Evolutionary conservation across 176 grass and related monocot species (phyloP).

Genomic region (Thalia dealbata): DNA sequence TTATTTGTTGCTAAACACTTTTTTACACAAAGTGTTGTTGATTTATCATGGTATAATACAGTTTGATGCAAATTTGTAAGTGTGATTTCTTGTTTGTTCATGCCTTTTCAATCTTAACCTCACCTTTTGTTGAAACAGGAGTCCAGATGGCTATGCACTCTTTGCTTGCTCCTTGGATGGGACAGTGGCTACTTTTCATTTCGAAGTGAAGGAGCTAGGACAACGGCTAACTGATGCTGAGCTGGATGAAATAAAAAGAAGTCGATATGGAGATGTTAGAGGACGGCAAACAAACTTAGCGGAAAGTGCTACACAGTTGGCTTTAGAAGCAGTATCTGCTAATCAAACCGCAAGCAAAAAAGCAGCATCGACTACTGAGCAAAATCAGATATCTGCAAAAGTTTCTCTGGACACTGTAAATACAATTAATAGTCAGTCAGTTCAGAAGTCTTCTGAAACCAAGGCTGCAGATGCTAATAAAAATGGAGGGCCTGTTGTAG

Average conservation of each 20-base stretch:
- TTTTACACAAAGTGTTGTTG: slow-evolving; percentile 93
- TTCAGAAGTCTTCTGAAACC: slow-evolving; percentile 54
- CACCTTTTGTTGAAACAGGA: slow-evolving; percentile 38
- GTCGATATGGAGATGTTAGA: slow-evolving; percentile 89
- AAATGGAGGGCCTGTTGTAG: slow-evolving; percentile 28
- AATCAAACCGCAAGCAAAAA: slow-evolving; percentile 62
- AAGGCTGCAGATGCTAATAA: slow-evolving; percentile 47
- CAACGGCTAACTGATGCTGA: slow-evolving; percentile 76
- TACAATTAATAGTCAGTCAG: slow-evolving; percentile 27
- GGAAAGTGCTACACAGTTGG: slow-evolving; percentile 71
- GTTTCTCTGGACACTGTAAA: slow-evolving; percentile 37
- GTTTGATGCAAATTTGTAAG: slow-evolving; percentile 1
- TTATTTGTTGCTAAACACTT: slow-evolving; percentile 98
- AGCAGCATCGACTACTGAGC: slow-evolving; percentile 28
- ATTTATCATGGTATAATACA: slow-evolving; percentile 82
- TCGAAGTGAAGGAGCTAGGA: slow-evolving; percentile 93
- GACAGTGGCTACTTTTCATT: slow-evolving; percentile 76
- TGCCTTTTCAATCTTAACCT: background rate
- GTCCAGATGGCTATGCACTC: slow-evolving; percentile 92
- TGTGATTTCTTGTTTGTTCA: slow-evolving; percentile 5
- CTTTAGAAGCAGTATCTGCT: slow-evolving; percentile 70
- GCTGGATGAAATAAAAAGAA: slow-evolving; percentile 86
- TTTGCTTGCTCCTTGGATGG: slow-evolving; percentile 97
- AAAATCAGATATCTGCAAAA: slow-evolving; percentile 43
- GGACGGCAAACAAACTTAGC: slow-evolving; percentile 87